These are phyloP conservation scores for Hypomyces rosellus DNA, from an alignment of 2,329 filamentous ascomycete genomes.

Conservation along the genomic window DNA sequence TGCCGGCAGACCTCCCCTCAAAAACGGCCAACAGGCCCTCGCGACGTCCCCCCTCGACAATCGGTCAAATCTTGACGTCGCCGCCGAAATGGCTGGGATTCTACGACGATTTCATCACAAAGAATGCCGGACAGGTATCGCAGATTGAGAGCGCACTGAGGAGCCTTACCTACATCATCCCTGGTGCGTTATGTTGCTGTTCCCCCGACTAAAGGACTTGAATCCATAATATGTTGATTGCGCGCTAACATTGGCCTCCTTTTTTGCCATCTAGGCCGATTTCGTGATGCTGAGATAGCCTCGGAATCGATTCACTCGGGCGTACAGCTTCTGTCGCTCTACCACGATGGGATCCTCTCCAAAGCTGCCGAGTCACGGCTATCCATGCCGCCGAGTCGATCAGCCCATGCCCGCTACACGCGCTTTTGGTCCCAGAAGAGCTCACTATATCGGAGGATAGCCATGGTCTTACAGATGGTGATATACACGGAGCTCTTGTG, in stretches of 20 bases:
- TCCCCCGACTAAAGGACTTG: neutral
- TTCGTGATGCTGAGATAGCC: conserved; percentile 87
- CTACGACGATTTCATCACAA: conserved; percentile 88
- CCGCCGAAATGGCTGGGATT: conserved; percentile 61
- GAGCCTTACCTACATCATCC: conserved; percentile 92
- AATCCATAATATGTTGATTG: no score
- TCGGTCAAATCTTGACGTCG: conserved; percentile 43
- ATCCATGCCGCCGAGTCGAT: conserved; percentile 47
- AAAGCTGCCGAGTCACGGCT: conserved; percentile 50
- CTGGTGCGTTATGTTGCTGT: conserved; percentile 46
- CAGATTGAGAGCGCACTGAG: conserved; percentile 92
- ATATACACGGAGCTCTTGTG: conserved; percentile 94
- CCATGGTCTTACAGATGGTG: conserved; percentile 78
- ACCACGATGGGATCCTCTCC: conserved; percentile 83
- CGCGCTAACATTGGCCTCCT: neutral
- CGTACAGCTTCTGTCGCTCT: conserved; percentile 83
- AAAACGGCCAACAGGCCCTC: conserved; percentile 7
- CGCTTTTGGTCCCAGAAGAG: conserved; percentile 59
- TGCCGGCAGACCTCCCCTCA: conserved; percentile 2
- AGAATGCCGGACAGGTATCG: conserved; percentile 87
- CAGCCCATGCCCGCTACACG: conserved; percentile 59
- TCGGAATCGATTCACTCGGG: conserved; percentile 87
- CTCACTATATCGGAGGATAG: conserved; percentile 71
- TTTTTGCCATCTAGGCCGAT: conserved; percentile 52
- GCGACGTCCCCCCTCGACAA: conserved; percentile 16